phyloP scores from a whole-genome alignment of 768 basidiomycete genomes.

The Leccinellum rugosiceps region DNA sequence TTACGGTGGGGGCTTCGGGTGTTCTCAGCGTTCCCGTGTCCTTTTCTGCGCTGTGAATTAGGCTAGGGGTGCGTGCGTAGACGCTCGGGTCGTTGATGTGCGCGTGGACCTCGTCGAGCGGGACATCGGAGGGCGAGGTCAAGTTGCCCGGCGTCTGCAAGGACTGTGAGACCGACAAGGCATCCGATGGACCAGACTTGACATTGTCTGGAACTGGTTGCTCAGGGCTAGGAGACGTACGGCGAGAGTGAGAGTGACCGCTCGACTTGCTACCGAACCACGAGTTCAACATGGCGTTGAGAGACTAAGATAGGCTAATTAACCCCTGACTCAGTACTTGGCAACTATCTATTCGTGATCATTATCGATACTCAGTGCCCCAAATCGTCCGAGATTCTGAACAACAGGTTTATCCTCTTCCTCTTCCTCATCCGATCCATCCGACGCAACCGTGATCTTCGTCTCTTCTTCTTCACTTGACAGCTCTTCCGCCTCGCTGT shows the following conservation, averaged over 20 bases:
- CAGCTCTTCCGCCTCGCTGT: slow-evolving; percentile 11
- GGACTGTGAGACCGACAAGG: slow-evolving; percentile 17
- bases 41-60: slow-evolving; percentile 14
- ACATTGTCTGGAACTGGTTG: neutral
- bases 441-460: neutral
- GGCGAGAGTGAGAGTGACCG: slow-evolving; percentile 16
- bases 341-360: slow-evolving; percentile 10
- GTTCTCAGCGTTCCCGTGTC: slow-evolving; percentile 9
- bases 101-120: slow-evolving; percentile 21
- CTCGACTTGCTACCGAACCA: slow-evolving; percentile 33
- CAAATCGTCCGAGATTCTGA: slow-evolving; percentile 27
- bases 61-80: slow-evolving; percentile 17
- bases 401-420: slow-evolving; percentile 7
- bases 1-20: slow-evolving; percentile 7
- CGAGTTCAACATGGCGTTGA: slow-evolving; percentile 26
- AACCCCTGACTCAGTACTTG: slow-evolving; percentile 1
- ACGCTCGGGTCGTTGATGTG: slow-evolving; percentile 27
- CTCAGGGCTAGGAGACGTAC: slow-evolving; percentile 1
- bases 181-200: slow-evolving; percentile 5
- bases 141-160: slow-evolving; percentile 5
- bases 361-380: slow-evolving; percentile 27
- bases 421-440: slow-evolving; percentile 20
- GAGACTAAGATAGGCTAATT: slow-evolving; percentile 7
- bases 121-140: slow-evolving; percentile 20
- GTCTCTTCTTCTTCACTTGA: slow-evolving; percentile 11